Percentiles rank a stretch among this genome's conserved stretches.
phyloP scores from a whole-genome alignment of 139 green algal species.

The Eudorina sp. region DNA sequence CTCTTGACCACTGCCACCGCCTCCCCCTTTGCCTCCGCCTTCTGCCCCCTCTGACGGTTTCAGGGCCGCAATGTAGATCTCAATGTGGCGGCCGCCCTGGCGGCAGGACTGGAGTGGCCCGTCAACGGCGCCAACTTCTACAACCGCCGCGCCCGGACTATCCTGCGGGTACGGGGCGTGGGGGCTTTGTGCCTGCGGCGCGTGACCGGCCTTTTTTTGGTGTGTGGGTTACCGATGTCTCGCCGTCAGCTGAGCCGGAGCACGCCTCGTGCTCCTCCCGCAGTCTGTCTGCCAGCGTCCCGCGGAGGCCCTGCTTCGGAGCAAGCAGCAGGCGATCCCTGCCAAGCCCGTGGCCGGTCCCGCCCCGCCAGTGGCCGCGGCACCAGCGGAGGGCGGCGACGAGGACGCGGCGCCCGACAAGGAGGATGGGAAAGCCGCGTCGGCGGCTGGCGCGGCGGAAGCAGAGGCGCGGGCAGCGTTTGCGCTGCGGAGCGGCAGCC shows the following conservation, averaged over 20 bases:
- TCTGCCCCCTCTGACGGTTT: not conserved
- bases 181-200: too few relatives aligned
- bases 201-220: too few relatives aligned
- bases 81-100: constrained; percentile 40
- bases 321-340: not conserved
- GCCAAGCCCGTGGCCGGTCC: not conserved
- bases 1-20: too few relatives aligned
- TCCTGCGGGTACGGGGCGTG: constrained; percentile 31
- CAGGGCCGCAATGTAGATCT: constrained; percentile 36
- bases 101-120: constrained; percentile 39
- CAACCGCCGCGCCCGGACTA: constrained; percentile 5
- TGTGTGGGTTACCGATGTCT: too few relatives aligned
- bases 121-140: constrained; percentile 45
- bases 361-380: not conserved
- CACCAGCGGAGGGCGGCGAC: too few relatives aligned
- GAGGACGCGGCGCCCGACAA: too few relatives aligned
- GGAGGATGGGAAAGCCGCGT: not conserved
- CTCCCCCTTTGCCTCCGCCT: not conserved
- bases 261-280: too few relatives aligned
- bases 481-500: not conserved
- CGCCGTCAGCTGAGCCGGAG: too few relatives aligned
- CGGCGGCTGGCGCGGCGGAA: not conserved
- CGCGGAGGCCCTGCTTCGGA: not conserved
- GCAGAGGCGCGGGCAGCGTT: not conserved
- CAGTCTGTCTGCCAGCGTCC: constrained; percentile 25